A percentile compares a stretch with the other conserved stretches of the same genome.
phyloP scores from a whole-genome alignment of 1,139 yeast genomes.

The Nakaseomyces bracarensis region DNA sequence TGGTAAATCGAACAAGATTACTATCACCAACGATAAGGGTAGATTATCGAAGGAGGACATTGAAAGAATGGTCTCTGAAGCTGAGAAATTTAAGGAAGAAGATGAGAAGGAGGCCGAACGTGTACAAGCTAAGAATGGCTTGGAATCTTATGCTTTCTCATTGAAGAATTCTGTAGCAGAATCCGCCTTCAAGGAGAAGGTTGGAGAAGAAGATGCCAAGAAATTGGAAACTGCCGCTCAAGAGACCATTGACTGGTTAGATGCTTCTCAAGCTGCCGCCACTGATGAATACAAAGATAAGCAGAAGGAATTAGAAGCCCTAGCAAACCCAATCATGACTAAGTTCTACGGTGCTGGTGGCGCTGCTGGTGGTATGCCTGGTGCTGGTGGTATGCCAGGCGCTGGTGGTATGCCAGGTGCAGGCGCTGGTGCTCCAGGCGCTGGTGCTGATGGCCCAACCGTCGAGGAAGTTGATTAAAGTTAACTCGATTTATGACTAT shows the following conservation, averaged over 20 bases:
- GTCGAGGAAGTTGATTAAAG: constrained; percentile 61
- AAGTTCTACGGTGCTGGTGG: constrained; percentile 50
- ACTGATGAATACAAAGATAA: constrained; percentile 68
- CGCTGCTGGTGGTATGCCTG: constrained; percentile 42
- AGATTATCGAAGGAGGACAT: constrained; percentile 86
- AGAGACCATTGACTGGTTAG: constrained; percentile 77
- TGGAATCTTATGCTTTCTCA: constrained; percentile 78
- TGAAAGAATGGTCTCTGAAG: constrained; percentile 86
- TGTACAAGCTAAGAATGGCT: constrained; percentile 66
- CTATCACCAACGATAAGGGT: constrained; percentile 85
- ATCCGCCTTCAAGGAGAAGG: constrained; percentile 56
- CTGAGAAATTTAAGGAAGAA: constrained; percentile 69
- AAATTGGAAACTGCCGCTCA: constrained; percentile 72
- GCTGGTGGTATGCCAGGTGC: constrained; percentile 18
- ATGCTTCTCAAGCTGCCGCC: constrained; percentile 75
- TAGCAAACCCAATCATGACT: constrained; percentile 58
- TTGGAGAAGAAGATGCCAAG: constrained; percentile 79
- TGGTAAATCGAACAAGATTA: constrained; percentile 65
- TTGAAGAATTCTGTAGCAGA: constrained; percentile 66
- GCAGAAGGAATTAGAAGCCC: constrained; percentile 54
- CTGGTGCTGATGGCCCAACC: constrained; percentile 48
- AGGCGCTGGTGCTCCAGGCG: constrained; percentile 30
- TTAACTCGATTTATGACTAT: not conserved
- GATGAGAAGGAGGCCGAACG: constrained; percentile 73
- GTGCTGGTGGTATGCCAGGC: constrained; percentile 37